phyloP scores from a whole-genome alignment of 768 basidiomycete species.

The Tephrocybe sp. region DNA sequence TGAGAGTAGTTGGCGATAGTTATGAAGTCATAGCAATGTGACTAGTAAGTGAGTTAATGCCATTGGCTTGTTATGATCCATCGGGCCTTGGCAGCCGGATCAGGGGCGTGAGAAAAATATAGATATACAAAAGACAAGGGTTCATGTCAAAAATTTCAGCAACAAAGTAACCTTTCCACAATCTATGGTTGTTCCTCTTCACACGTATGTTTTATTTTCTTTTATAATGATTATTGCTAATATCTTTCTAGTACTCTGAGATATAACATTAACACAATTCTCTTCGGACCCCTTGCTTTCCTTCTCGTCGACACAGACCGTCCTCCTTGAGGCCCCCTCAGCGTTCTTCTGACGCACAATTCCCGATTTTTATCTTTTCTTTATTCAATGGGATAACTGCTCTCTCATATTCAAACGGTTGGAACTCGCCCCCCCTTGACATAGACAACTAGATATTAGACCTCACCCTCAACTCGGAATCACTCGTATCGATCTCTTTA shows the following conservation, averaged over 20 bases:
- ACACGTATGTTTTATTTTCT: conserved; percentile 23
- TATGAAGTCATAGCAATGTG: not conserved
- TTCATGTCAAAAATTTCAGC: not conserved
- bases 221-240: conserved; percentile 8
- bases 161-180: no score
- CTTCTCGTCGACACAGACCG: conserved; percentile 67
- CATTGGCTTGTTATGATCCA: not conserved
- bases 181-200: conserved; percentile 55
- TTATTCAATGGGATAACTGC: conserved; percentile 56
- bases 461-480: conserved; percentile 9
- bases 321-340: conserved; percentile 62
- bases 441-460: conserved; percentile 30
- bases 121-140: not conserved
- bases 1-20: not conserved
- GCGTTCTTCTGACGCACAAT: conserved; percentile 17
- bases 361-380: conserved; percentile 16
- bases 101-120: conserved; percentile 3
- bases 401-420: conserved; percentile 23
- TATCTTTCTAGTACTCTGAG: conserved; percentile 32
- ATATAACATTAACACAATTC: conserved; percentile 52
- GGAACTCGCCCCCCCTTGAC: conserved; percentile 20
- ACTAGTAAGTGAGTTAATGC: no score
- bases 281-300: conserved; percentile 60
- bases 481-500: conserved; percentile 13
- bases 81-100: conserved; percentile 8